Base-by-base conservation (phyloP, 306 rosid genomes). In the Casuarina glauca region DNA sequence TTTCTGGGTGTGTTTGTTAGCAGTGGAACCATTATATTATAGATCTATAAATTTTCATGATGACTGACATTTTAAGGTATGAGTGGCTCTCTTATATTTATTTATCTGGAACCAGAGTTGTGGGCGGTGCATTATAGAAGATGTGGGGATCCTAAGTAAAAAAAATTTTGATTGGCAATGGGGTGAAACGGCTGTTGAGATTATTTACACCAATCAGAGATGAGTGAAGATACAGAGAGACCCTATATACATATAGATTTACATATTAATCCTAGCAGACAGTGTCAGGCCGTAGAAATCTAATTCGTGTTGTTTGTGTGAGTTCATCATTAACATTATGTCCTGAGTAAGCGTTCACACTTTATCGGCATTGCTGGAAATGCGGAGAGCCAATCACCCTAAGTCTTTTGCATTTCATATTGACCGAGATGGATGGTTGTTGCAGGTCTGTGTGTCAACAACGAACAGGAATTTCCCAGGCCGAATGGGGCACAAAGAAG, bases 401-500 rank as follows among this genome's bases (percentile, higher is more conserved):
- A 2, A 58, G 41, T 67, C 42, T 7, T 3, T 4, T 67, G 71
- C 8, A 32, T 36, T 61, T 61, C 68, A 12, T 10, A 19, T 57
- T 26, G 3, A 9, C 32, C 10, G 48, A 69, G 39, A 4, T 52
- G 62, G 10, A 9, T 6, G 81, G 77, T 68, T 19, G 69, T 52
- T 83, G 88, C 90, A 95, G 98, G 98, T 95, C 44, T 92, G 92
- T 43, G 88, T 88, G n/a, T 88, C 92, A n/a, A 88, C 92, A 38
- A 88, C 98, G 3, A 94, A 94, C 79, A 88, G 98, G 78, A 94
- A 94, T 90, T 92, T 95, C 86, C 98, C 96, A 0, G 98, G 98
- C 2, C 84, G 97, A 83, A 95, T 95, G 98, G 98, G 98, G 17
- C 98, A 95, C 86, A 91, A 80, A 73, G 98, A 95, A 84, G 98